phyloP scores from a whole-genome alignment of 2,329 filamentous ascomycete species.

The Diaporthe destruens region DNA sequence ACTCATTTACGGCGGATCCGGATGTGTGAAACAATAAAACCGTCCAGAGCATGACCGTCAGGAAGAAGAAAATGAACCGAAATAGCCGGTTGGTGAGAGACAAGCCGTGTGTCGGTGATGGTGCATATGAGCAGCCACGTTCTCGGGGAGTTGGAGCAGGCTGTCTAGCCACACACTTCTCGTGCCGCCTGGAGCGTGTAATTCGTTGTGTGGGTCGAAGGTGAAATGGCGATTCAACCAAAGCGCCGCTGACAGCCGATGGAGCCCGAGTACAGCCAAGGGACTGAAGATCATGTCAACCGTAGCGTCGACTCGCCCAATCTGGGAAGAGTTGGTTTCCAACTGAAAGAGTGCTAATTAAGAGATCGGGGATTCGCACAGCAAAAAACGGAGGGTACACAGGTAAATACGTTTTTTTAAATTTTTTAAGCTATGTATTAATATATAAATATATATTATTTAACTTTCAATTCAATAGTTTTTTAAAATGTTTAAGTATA shows the following conservation, averaged over 20 bases:
- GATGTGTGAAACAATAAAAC: background rate
- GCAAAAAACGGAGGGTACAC: too few relatives aligned
- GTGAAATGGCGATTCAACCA: conserved; percentile 6
- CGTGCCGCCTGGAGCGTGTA: background rate
- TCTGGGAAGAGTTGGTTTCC: background rate
- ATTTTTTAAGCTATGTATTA: too few relatives aligned
- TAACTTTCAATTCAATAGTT: too few relatives aligned
- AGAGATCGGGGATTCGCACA: too few relatives aligned
- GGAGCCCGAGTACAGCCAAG: background rate
- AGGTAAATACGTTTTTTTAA: too few relatives aligned
- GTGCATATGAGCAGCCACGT: background rate
- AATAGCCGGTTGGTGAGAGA: conserved; percentile 2
- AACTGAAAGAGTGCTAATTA: background rate
- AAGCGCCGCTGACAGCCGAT: conserved; percentile 1
- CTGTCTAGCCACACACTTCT: conserved; percentile 6
- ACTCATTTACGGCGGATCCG: background rate
- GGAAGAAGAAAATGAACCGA: background rate
- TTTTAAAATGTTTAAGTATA: too few relatives aligned
- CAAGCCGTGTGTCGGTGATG: background rate
- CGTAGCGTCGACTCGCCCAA: background rate
- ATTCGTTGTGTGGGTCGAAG: background rate
- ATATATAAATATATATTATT: too few relatives aligned
- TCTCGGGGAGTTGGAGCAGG: background rate
- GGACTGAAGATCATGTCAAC: conserved; percentile 9
- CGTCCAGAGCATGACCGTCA: background rate